Evolutionary conservation across 83 land plant species (phyloP).

Genomic region (Picea abies): DNA sequence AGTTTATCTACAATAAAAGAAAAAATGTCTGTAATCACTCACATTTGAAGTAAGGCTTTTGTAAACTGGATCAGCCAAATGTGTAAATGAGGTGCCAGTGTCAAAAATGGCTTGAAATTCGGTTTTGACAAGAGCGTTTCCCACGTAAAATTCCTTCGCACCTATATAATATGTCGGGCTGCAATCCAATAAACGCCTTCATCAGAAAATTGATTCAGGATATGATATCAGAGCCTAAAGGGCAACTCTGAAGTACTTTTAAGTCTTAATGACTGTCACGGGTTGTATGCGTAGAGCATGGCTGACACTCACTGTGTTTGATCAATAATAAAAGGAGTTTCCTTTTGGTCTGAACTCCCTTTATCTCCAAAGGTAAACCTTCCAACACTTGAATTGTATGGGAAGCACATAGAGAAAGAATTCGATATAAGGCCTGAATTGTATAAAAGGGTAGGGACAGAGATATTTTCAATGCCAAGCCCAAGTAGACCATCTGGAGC

Average conservation of each 20-base stretch:
- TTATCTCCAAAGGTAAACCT: conserved; percentile 82
- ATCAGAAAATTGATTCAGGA: neutral
- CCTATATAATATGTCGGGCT: conserved; percentile 67
- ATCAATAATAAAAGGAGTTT: conserved; percentile 51
- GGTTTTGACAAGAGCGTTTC: conserved; percentile 29
- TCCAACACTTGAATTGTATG: conserved; percentile 49
- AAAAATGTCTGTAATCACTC: conserved; percentile 20
- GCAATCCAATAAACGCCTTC: conserved; percentile 13
- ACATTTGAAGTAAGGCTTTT: conserved; percentile 60
- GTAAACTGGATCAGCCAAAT: conserved; percentile 57
- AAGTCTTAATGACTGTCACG: neutral
- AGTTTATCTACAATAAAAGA: neutral
- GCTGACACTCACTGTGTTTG: conserved; percentile 47
- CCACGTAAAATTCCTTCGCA: conserved; percentile 50
- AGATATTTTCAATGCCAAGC: conserved; percentile 68
- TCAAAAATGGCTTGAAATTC: conserved; percentile 62
- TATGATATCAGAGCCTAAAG: too few relatives aligned
- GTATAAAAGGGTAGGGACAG: conserved; percentile 82
- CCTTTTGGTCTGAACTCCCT: too few relatives aligned
- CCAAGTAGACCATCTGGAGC: conserved; percentile 97
- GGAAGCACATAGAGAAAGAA: conserved; percentile 58
- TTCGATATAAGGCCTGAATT: conserved; percentile 51
- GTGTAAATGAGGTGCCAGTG: conserved; percentile 87
- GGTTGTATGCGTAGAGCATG: conserved; percentile 10
- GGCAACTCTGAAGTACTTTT: neutral